Percentiles rank a stretch among this genome's conserved stretches.
Conservation (phyloP, 2,329 filamentous ascomycete genomes). For the Metarhizium humberi region DNA sequence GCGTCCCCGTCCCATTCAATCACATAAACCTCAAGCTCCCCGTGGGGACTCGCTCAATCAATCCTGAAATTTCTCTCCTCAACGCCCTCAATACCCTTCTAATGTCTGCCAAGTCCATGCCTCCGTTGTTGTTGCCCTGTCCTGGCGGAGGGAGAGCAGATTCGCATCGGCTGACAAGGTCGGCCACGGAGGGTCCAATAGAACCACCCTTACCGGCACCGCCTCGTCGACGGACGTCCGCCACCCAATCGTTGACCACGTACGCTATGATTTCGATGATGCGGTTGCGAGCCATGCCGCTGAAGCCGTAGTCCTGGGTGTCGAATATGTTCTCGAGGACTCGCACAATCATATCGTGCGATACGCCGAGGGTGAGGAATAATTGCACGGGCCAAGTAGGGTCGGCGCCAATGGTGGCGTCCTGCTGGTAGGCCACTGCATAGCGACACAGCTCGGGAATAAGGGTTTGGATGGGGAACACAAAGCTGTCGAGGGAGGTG, state of each 20-base stretch:
- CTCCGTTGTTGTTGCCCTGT: conserved; percentile 33
- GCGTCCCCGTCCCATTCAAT: conserved; percentile 6
- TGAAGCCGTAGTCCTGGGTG: conserved; percentile 50
- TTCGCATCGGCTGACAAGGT: conserved; percentile 42
- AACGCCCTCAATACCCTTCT: conserved; percentile 31
- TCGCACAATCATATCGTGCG: conserved; percentile 45
- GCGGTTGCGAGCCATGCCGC: conserved; percentile 36
- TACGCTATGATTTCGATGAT: conserved; percentile 47
- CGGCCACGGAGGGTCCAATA: conserved; percentile 35
- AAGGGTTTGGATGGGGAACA: conserved; percentile 54
- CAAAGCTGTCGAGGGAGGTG: conserved; percentile 54
- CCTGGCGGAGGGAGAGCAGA: conserved; percentile 29
- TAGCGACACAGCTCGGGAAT: conserved; percentile 56
- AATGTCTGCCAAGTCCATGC: conserved; percentile 34
- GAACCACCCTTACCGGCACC: conserved; percentile 28
- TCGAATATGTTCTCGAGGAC: conserved; percentile 49
- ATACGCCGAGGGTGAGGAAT: conserved; percentile 46
- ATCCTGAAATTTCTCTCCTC: conserved; percentile 32
- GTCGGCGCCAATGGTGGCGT: conserved; percentile 47
- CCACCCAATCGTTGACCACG: conserved; percentile 39
- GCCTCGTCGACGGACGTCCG: conserved; percentile 38
- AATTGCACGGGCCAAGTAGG: conserved; percentile 47
- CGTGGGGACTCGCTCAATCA: conserved; percentile 32
- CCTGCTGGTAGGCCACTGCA: conserved; percentile 47
- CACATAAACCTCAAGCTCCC: conserved; percentile 37